phyloP scores from a whole-genome alignment of 495 filamentous ascomycete species.

The Schizothecium vesticola region DNA sequence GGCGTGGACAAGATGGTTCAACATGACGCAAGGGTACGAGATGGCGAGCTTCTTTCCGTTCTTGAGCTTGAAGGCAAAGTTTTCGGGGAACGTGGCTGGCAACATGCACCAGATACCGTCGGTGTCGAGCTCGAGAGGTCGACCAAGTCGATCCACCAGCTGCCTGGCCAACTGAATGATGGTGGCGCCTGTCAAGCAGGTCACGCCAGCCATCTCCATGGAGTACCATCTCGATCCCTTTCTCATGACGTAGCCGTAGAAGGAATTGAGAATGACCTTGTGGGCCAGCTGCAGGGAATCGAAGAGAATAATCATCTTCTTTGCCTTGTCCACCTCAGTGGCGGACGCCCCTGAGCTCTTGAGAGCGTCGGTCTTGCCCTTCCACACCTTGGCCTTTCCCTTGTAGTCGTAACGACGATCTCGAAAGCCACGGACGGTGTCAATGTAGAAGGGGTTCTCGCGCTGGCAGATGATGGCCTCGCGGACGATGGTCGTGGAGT shows the following conservation, averaged over 20 bases:
- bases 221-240: constrained; percentile 99
- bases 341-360: constrained; percentile 72
- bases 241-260: constrained; percentile 99
- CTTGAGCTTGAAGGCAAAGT: constrained; percentile 88
- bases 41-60: constrained; percentile 93
- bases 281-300: constrained; percentile 96
- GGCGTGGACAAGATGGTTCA: constrained; percentile 94
- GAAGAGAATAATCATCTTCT: constrained; percentile 97
- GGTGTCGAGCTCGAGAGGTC: constrained; percentile 95
- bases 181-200: constrained; percentile 89
- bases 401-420: constrained; percentile 98
- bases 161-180: constrained; percentile 98
- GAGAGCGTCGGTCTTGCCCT: constrained; percentile 83
- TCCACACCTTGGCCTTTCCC: constrained; percentile 97
- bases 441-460: constrained; percentile 97
- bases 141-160: constrained; percentile 87
- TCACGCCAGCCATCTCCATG: constrained; percentile 99
- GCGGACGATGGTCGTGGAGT: constrained; percentile 84
- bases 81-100: constrained; percentile 93
- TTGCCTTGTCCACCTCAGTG: constrained; percentile 81
- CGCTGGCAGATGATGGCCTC: constrained; percentile 98
- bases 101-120: constrained; percentile 99
- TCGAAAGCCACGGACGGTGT: constrained; percentile 91
- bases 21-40: constrained; percentile 98
- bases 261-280: constrained; percentile 98